phyloP scores from a whole-genome alignment of 176 grass and related monocot genomes.

The Metroxylon sagu region DNA sequence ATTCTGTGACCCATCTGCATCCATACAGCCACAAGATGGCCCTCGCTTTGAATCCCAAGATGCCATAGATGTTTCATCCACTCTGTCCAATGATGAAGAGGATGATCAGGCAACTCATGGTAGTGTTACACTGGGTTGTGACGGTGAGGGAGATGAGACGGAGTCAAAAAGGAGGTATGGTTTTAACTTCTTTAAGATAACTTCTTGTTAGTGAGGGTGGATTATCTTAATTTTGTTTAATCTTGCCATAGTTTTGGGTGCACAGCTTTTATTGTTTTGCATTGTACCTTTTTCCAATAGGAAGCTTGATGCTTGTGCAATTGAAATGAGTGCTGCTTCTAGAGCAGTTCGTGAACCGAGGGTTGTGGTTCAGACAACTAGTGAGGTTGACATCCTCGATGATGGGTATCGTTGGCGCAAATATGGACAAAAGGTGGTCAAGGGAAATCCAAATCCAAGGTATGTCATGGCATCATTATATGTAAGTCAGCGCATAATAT shows the following conservation, averaged over 20 bases:
- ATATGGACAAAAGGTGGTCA: slow-evolving; percentile 75
- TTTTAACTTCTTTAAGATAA: neutral
- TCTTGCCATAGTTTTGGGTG: too few relatives aligned
- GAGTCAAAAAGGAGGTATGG: slow-evolving; percentile 54
- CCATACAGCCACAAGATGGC: slow-evolving; percentile 30
- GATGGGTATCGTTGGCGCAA: slow-evolving; percentile 85
- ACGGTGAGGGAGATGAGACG: slow-evolving; percentile 28
- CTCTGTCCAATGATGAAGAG: slow-evolving; percentile 37
- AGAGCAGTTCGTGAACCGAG: slow-evolving; percentile 51
- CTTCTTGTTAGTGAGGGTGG: too few relatives aligned
- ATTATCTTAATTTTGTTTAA: too few relatives aligned
- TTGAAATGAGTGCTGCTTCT: slow-evolving; percentile 38
- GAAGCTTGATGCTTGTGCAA: slow-evolving; percentile 52
- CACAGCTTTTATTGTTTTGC: too few relatives aligned
- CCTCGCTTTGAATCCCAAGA: slow-evolving; percentile 23
- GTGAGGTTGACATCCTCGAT: slow-evolving; percentile 57
- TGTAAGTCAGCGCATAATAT: too few relatives aligned
- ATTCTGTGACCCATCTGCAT: slow-evolving; percentile 33
- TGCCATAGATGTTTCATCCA: slow-evolving; percentile 35
- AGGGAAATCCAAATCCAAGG: slow-evolving; percentile 67
- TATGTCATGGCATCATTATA: slow-evolving; percentile 4
- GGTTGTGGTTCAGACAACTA: slow-evolving; percentile 63
- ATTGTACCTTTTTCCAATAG: slow-evolving; percentile 14
- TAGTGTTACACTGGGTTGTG: slow-evolving; percentile 17
- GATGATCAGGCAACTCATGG: slow-evolving; percentile 32